Evolutionary conservation across 352 stramenopile genomes (phyloP).

Genomic region (Phytophthora hybrid): DNA sequence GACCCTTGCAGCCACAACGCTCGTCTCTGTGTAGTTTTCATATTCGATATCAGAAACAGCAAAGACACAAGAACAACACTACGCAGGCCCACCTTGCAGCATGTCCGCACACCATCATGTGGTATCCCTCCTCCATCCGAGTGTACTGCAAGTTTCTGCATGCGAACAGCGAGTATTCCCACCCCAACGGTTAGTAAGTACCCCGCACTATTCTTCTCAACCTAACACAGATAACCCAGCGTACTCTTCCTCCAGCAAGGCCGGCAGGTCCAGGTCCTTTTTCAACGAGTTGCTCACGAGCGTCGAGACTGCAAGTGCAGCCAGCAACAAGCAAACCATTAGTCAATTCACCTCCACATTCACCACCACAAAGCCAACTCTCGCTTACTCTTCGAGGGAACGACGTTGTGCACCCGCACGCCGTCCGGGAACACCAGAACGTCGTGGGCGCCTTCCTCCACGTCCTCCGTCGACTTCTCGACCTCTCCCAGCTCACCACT

Average conservation of each 20-base stretch:
- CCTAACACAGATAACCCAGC: conserved; percentile 9
- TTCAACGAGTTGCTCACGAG: conserved; percentile 49
- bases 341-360: background rate
- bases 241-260: conserved; percentile 46
- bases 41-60: conserved; percentile 21
- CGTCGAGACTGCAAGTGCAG: conserved; percentile 36
- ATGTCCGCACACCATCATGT: conserved; percentile 81
- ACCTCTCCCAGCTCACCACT: background rate
- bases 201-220: background rate
- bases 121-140: conserved; percentile 47
- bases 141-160: conserved; percentile 53
- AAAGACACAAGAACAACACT: background rate
- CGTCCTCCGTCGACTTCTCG: background rate
- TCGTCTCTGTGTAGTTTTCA: conserved; percentile 54
- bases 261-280: conserved; percentile 39
- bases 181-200: conserved; percentile 6
- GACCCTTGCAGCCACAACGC: conserved; percentile 76
- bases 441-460: conserved; percentile 51
- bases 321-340: background rate
- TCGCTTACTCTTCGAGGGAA: conserved; percentile 51
- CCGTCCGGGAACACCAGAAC: conserved; percentile 78
- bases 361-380: background rate
- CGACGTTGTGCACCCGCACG: conserved; percentile 64
- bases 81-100: conserved; percentile 32
- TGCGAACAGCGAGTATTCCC: background rate